Evolutionary conservation across 768 basidiomycete species (phyloP), one percentile per base, ranked within the genome.

Genomic region (Suillus clintonianus): DNA sequence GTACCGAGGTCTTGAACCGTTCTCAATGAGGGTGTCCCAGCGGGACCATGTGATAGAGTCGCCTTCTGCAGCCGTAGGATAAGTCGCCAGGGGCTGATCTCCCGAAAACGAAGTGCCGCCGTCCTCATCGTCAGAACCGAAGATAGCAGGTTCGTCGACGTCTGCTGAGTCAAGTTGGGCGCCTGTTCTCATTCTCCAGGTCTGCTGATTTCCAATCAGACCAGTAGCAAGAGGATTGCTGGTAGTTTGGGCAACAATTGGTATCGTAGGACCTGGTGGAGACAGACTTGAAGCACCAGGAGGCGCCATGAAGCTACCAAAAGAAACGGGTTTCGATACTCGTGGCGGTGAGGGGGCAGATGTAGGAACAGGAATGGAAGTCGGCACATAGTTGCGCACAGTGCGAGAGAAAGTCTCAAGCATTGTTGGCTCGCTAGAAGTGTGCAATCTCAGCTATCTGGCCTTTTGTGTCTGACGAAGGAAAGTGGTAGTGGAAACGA

Each of bases 301-400:
- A 42, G 76, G 72, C 9, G 72, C 48, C 65, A 81, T 76, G 67
- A 82, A 82, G 47, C 70, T 80, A 17, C 83, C 84, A 58, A 81
- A 82, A 0, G 80, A 82, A 34, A 83, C 69, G 0, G 83, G 85
- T 14, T 79, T 76, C 5, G 85, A 85, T 30, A 85, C 79, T 15
- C 79, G 78, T 1, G 83, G 82, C 0, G 83, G 82, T 19, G 84
- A 79, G 17, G 85, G 82, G 1, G 77, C 74, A 1, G 83, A 80
- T 2, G 77, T 72, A 1, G 85, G 80, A 34, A 86, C 80, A 15
- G 82, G 76, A 58, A 85, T 83, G 9, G 82, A 81, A 19, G 81
- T 77, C 4, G 85, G 86, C 9, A 85, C 82, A 61, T 87, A 87
- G 65, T 77, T 80, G 53, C 85, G 82, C 32, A 87, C 76, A 11